Evolutionary conservation across 495 filamentous ascomycete species (phyloP).

Genomic region (Penicillium paradoxum): DNA sequence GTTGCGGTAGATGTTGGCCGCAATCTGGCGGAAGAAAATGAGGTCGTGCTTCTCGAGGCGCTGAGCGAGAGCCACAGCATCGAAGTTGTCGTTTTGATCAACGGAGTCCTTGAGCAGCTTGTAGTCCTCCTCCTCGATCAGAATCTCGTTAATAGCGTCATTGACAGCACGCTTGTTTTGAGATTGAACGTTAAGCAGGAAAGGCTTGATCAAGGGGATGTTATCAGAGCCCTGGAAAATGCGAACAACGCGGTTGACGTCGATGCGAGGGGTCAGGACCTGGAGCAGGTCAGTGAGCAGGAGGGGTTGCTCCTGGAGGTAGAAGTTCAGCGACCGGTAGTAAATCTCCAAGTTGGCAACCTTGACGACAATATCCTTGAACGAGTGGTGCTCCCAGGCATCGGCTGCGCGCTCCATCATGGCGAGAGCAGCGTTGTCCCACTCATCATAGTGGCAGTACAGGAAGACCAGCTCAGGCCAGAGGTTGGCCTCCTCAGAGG

Average conservation of each 20-base stretch:
- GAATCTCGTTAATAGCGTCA: conserved; percentile 93
- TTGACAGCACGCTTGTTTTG: conserved; percentile 99
- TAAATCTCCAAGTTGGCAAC: conserved; percentile 98
- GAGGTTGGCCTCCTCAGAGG: conserved; percentile 89
- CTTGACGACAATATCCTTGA: conserved; percentile 99
- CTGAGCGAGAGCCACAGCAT: conserved; percentile 89
- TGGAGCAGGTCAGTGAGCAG: conserved; percentile 94
- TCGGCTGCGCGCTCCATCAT: conserved; percentile 99
- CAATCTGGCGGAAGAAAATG: conserved; percentile 99
- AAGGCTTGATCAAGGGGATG: conserved; percentile 97
- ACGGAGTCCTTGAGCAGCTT: conserved; percentile 97
- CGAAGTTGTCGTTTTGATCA: conserved; percentile 98
- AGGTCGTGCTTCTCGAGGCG: conserved; percentile 93
- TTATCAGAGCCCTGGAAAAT: conserved; percentile 99
- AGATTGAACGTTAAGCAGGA: conserved; percentile 90
- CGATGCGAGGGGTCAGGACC: conserved; percentile 84
- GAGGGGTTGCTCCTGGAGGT: conserved; percentile 92
- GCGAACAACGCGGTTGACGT: conserved; percentile 96
- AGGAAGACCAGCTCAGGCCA: conserved; percentile 99
- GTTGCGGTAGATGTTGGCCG: conserved; percentile 97
- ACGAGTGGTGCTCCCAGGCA: conserved; percentile 99
- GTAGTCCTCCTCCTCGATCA: conserved; percentile 99
- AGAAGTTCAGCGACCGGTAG: conserved; percentile 96
- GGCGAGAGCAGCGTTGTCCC: conserved; percentile 94
- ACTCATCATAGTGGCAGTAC: conserved; percentile 99